Conservation (phyloP, 768 basidiomycete genomes). For the Boletales sp. region DNA sequence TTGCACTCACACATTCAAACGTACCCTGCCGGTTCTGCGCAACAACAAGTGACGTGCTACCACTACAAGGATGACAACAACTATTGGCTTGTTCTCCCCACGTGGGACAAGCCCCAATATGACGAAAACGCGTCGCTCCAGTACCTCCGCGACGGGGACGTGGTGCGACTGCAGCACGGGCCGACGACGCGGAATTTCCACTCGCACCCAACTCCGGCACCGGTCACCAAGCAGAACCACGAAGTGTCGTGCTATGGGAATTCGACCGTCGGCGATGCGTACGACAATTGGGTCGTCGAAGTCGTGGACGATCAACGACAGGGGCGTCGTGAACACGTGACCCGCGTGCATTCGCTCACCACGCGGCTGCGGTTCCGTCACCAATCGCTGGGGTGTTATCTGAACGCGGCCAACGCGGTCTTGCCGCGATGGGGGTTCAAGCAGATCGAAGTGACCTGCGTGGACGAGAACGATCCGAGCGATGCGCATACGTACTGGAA, state of each 20-base stretch:
- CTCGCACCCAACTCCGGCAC: constrained; percentile 85
- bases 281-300: constrained; percentile 92
- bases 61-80: constrained; percentile 99
- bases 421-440: constrained; percentile 99
- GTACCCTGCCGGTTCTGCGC: constrained; percentile 85
- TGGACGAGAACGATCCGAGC: constrained; percentile 78
- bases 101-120: constrained; percentile 71
- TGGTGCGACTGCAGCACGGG: constrained; percentile 75
- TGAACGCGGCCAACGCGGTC: constrained; percentile 83
- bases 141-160: constrained; percentile 73
- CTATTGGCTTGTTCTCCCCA: constrained; percentile 77
- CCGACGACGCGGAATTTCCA: constrained; percentile 90
- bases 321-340: constrained; percentile 52
- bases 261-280: constrained; percentile 75
- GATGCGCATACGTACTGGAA: constrained; percentile 96
- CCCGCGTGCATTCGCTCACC: constrained; percentile 83
- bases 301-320: constrained; percentile 86
- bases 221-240: constrained; percentile 81
- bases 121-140: constrained; percentile 62
- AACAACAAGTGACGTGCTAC: constrained; percentile 98
- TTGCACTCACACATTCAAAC: constrained; percentile 97
- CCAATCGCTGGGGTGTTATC: constrained; percentile 73
- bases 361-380: constrained; percentile 87
- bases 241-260: constrained; percentile 97
- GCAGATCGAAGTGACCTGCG: constrained; percentile 94